Base-by-base conservation (phyloP, 352 stramenopile species). In the Phytopythium kandeliae region DNA sequence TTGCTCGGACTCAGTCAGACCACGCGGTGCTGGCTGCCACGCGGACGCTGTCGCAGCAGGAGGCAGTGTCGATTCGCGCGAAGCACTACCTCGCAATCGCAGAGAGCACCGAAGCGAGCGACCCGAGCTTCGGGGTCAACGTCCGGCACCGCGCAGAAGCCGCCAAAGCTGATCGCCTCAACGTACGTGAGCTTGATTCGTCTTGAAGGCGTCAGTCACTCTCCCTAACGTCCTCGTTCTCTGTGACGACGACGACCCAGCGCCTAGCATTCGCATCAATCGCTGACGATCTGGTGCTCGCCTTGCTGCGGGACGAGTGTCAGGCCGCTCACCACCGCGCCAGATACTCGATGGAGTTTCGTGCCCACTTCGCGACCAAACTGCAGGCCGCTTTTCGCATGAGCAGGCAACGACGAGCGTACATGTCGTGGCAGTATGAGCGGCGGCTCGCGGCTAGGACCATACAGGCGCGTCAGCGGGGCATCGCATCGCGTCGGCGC, bases 281-380 rank as follows among this genome's bases (percentile, higher is more conserved):
- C 43, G 50, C 89, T 16, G 67, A 89, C 17, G 76, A 89, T 51
- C 73, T 89, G 62, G 51, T 89, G 22, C 2, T 53, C 0, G 69
- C 86, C 19, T 61, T 87, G 21, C 74, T 89, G 24, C 61, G 57
- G 6, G 65, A 62, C 37, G 78, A 89, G 51, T 77, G 72, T n/a
- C 70, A 74, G 17, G 54, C 84, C 5, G 72, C 72, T 21, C 57
- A 86, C 21, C 66, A 83, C 21, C 38, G 78, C 3, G 70, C 70
- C 9, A 89, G 86, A 55, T 64, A 63, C 26, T 87, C 71, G 1
- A 77, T 74, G 8, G 72, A 71, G 1, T 89, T 69, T 43, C 60
- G 83, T 36, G 74, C 87, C 35, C 72, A 76, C 42, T 88, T 79
- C 25, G 80, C 80, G 15, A 86, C 70, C 47, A 89, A 89, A 56